Evolutionary conservation across 1,284 basidiomycete genomes (phyloP), one percentile per base, ranked within the genome.

Genomic region (Pseudomicrostroma phylloplanum): DNA sequence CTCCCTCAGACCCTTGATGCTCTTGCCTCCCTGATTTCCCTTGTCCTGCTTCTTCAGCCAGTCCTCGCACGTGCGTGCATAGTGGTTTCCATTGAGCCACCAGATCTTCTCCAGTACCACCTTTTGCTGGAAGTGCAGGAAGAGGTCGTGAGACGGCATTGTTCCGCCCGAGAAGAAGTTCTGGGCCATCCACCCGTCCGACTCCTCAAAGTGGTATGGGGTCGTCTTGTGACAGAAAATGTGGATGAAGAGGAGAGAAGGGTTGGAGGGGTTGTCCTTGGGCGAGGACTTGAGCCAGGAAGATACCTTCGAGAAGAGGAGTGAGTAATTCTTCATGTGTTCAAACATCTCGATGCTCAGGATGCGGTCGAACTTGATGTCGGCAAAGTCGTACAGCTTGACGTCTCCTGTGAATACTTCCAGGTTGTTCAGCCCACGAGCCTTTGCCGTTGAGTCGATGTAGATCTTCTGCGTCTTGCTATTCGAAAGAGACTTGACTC

Each of bases 281-380:
- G 74, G 71, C 19, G 73, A 64, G 1, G 84, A 83, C 46, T 84
- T 82, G 21, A 90, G 82, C 89, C 88, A 90, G 9, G 83, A 84
- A 0, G 87, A 84, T 25, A 89, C 79, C 72, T 89, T 89, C 46
- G 81, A 78, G 66, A 90, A 83, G 21, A 90, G 84, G 6, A 80
- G 72, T 59, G 88, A 81, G 80, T 89, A 89, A 60, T 73, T 74
- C 41, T 74, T 74, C 72, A 74, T 74, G 74, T 90, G 89, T 71
- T 90, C 88, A 67, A 90, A 88, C 88, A 90, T 89, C 84, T 89
- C 88, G 63, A 89, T 89, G 17, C 86, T 87, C 9, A 89, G 71
- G 61, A 89, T 86, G 60, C 88, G 84, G 72, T 89, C 87, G 75
- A 90, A 89, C 19, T 58, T 42, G 12, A 26, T 55, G 17, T 19